Percentiles rank a stretch among this genome's conserved stretches.
Evolutionary conservation across 2,329 filamentous ascomycete species (phyloP).

Genomic region (Dothistroma septosporum): DNA sequence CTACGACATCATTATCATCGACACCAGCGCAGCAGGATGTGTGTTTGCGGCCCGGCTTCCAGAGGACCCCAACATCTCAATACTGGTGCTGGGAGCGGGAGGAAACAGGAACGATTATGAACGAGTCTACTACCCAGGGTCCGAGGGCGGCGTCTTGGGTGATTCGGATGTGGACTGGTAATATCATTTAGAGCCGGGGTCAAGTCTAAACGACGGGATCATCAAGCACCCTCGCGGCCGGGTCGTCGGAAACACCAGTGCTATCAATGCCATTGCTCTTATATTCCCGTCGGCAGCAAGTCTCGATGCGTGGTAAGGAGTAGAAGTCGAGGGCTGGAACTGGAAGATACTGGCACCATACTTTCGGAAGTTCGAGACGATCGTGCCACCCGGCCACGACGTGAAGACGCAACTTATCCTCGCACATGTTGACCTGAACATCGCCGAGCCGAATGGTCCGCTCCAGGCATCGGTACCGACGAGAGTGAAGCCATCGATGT

Average conservation of each 20-base stretch:
- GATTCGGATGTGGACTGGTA: too few species aligned
- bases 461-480: neutral
- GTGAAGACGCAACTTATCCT: neutral
- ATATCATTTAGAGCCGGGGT: neutral
- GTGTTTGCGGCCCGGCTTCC: too few species aligned
- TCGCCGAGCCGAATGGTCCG: neutral
- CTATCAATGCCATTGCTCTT: neutral
- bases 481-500: neutral
- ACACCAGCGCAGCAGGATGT: too few species aligned
- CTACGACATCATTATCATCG: too few species aligned
- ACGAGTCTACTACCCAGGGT: too few species aligned
- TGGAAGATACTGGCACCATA: slow-evolving; percentile 29
- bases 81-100: too few species aligned
- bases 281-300: slow-evolving; percentile 21
- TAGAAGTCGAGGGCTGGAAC: slow-evolving; percentile 27
- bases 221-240: neutral
- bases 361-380: slow-evolving; percentile 26
- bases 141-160: too few species aligned
- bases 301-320: slow-evolving; percentile 33
- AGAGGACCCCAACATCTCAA: too few species aligned
- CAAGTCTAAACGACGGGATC: neutral
- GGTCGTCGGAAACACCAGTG: neutral
- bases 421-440: neutral
- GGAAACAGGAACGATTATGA: too few species aligned
- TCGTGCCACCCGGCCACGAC: neutral